phyloP scores from a whole-genome alignment of 805 yeast genomes.

The Lipomyces mesembrius region DNA sequence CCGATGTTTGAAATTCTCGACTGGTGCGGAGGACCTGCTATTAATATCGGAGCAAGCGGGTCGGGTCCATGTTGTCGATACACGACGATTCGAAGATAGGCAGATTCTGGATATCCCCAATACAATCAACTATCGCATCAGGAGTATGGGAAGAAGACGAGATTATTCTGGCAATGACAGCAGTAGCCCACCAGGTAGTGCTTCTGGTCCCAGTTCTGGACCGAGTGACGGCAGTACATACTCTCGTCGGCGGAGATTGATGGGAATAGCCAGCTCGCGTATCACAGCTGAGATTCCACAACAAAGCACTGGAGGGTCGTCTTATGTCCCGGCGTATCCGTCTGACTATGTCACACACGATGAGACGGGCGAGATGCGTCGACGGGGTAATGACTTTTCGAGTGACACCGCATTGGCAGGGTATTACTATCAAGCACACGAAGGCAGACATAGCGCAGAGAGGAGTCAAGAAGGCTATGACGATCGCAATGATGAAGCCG shows the following conservation, averaged over 20 bases:
- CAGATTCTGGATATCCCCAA: conserved; percentile 61
- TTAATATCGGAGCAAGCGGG: conserved; percentile 84
- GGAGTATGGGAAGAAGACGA: background rate
- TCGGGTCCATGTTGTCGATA: conserved; percentile 81
- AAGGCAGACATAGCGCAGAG: background rate
- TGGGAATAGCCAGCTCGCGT: background rate
- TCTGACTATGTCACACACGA: conserved; percentile 6
- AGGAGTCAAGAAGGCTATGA: background rate
- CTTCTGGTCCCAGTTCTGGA: background rate
- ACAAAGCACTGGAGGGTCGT: background rate
- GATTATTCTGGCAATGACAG: background rate
- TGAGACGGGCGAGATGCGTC: conserved; percentile 4
- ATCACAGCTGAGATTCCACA: background rate
- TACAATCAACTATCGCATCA: conserved; percentile 2
- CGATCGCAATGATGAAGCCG: conserved; percentile 1
- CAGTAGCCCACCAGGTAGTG: background rate
- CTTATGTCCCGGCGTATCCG: background rate
- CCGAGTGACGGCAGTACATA: conserved; percentile 4
- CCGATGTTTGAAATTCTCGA: conserved; percentile 64
- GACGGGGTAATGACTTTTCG: background rate
- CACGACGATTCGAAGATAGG: conserved; percentile 72
- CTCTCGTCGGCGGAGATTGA: conserved; percentile 2
- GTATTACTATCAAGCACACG: conserved; percentile 1
- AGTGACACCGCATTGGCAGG: background rate
- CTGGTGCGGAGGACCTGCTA: conserved; percentile 74